phyloP scores from a whole-genome alignment of 2,329 filamentous ascomycete species.

The Talaromyces sp. region DNA sequence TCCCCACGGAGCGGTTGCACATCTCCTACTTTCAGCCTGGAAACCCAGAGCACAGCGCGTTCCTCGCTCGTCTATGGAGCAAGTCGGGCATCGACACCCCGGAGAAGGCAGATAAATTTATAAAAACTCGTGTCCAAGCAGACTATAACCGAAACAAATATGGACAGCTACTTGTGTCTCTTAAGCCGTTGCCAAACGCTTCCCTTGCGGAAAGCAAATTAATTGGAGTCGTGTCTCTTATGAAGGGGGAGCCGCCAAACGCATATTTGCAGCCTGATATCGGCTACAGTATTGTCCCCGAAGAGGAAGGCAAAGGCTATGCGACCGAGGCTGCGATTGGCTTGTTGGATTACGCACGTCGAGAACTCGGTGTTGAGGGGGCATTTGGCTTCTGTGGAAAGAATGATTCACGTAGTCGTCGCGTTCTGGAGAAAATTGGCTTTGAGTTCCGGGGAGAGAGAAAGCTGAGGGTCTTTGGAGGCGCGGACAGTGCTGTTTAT shows the following conservation, averaged over 20 bases:
- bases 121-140: not conserved
- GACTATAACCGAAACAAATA: slow-evolving; percentile 10
- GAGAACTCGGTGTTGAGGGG: slow-evolving; percentile 13
- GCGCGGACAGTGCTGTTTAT: slow-evolving; percentile 15
- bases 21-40: slow-evolving; percentile 9
- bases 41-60: slow-evolving; percentile 7
- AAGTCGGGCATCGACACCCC: too few species aligned
- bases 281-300: slow-evolving; percentile 19
- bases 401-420: slow-evolving; percentile 15
- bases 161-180: slow-evolving; percentile 10
- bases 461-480: slow-evolving; percentile 16
- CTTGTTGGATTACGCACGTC: slow-evolving; percentile 15
- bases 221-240: slow-evolving; percentile 17
- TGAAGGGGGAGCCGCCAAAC: slow-evolving; percentile 14
- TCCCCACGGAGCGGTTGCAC: slow-evolving; percentile 8
- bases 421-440: slow-evolving; percentile 19
- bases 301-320: slow-evolving; percentile 22
- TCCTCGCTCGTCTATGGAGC: not conserved
- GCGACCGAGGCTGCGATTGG: slow-evolving; percentile 20
- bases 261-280: slow-evolving; percentile 18
- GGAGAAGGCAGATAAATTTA: slow-evolving; percentile 5
- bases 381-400: slow-evolving; percentile 19
- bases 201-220: slow-evolving; percentile 8
- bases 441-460: slow-evolving; percentile 17
- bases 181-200: not conserved